Evolutionary conservation across 2,329 filamentous ascomycete genomes (phyloP), one percentile per base, ranked within the genome.

Genomic region (Kalmusia sp.): DNA sequence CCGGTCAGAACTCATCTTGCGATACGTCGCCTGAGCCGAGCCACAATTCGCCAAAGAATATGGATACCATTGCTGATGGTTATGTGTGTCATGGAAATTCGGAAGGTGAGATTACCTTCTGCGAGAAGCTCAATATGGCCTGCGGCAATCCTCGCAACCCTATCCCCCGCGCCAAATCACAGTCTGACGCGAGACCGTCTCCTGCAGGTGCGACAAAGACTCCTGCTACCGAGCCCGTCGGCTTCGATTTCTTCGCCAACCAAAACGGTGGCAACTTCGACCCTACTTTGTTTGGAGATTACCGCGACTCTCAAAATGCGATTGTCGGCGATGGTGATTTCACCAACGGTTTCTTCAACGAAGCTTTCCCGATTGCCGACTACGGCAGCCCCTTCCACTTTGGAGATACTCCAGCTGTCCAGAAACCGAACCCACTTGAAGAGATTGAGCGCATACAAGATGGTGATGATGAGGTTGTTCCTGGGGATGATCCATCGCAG

Each of bases 231-330:
- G 55, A 64, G 35, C 25, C 53, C 38, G 70, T 75, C 46, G 84
- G 84, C 62, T 81, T 92, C 64, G 88, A 91, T 70, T 93, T 89
- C 85, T 80, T 95, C 44, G 84, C 87, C 33, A 87, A 89, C 64
- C 90, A 96, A 71, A 93, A 92, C 65, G 88, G 88, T 52, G 91
- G 91, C 51, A 87, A 90, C 59, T 97, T 98, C 66, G 93, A 98
- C 57, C 93, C 95, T 0, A 87, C 95, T 50, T 81, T 98, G 4
- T 98, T 97, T 72, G 91, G 90, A 49, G 91, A 92, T 64, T 98
- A 97, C 76, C 88, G 95, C 47, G 95, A 99, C 68, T 87, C 92
- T 0, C 91, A 96, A 67, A 90, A 92, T 52, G 93, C 88, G 50
- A 83, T 96, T 12, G 77, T 96, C 15, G 79, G 81, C 61, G 87